These are phyloP conservation scores for Xylariaceae sp. DNA, from an alignment of 2,329 filamentous ascomycete genomes.

Conservation along the genomic window DNA sequence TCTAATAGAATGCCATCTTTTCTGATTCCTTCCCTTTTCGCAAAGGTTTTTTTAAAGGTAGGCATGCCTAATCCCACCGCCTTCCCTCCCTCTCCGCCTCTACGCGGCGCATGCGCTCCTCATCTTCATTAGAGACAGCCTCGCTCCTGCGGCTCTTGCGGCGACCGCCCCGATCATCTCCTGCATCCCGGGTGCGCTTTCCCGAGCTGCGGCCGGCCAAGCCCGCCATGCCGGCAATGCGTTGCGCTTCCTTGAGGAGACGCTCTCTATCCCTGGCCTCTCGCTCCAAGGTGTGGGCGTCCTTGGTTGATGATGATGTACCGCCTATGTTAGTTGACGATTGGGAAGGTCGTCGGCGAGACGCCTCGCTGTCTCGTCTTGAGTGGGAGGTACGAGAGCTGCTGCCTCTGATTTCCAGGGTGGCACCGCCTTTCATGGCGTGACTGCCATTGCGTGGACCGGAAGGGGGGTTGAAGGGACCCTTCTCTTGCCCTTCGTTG, in stretches of 20 bases:
- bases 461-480: slow-evolving; percentile 40
- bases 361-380: slow-evolving; percentile 26
- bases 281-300: slow-evolving; percentile 67
- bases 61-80: slow-evolving; percentile 42
- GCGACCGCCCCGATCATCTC: slow-evolving; percentile 43
- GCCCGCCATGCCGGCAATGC: slow-evolving; percentile 58
- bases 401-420: slow-evolving; percentile 34
- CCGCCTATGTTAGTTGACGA: slow-evolving; percentile 28
- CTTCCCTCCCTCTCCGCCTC: slow-evolving; percentile 58
- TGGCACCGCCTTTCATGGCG: slow-evolving; percentile 27
- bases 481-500: slow-evolving; percentile 33
- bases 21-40: neutral
- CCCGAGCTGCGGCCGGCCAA: slow-evolving; percentile 43
- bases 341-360: slow-evolving; percentile 37
- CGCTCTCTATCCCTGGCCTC: slow-evolving; percentile 64
- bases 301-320: slow-evolving; percentile 33
- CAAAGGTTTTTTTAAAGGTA: slow-evolving; percentile 4
- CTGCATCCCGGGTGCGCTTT: slow-evolving; percentile 44
- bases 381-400: slow-evolving; percentile 24
- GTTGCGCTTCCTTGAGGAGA: slow-evolving; percentile 64
- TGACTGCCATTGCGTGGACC: slow-evolving; percentile 36
- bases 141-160: slow-evolving; percentile 49
- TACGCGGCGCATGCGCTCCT: slow-evolving; percentile 51
- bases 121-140: slow-evolving; percentile 43
- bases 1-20: neutral